Evolutionary conservation across 345 rosid species (phyloP), one percentile per base, ranked within the genome.

Genomic region (Pseudoturritis turrita): DNA sequence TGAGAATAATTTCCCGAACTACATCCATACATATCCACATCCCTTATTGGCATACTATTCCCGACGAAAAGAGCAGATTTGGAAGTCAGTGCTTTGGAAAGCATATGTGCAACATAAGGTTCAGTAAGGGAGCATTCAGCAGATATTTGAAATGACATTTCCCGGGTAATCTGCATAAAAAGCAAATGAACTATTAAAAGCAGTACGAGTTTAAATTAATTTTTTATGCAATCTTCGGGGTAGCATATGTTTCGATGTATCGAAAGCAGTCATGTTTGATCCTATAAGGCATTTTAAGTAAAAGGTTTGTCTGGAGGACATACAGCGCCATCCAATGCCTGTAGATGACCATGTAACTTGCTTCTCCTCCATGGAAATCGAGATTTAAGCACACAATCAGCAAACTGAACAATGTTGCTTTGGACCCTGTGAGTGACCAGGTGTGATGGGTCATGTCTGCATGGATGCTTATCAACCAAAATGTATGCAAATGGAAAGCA

Each of bases 31-130:
- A 90, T 89, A 68, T 94, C 91, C 59, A 80, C 78, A 82, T 94
- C 98, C 46, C 98, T 92, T 84, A 94, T 85, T 57, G 87, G 86
- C 98, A 94, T 94, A 85, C 98, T 89, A 77, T 94, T 94, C 63
- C 97, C 98, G 19, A 94, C 51, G 83, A 90, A 94, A 65, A 94
- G 83, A 70, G 98, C 96, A 56, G 82, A 83, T 45, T 76, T 85
- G 18, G 89, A 69, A 18, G 85, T 75, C 61, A 94, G 84, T 53
- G 83, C 80, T 78, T 79, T 60, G 28, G 95, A 86, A 79, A 87
- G 83, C 61, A 72, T 74, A 75, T 77, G 86, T 21, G 91, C 91
- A 68, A 94, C 90, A 77, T 82, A 77, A 61, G 98, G 97, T 78
- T 94, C 98, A 2, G 92, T 86, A 57, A 94, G 83, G 29, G 86